Evolutionary conservation across 2,329 filamentous ascomycete species (phyloP).

Genomic region (Colletotrichum falcatum): DNA sequence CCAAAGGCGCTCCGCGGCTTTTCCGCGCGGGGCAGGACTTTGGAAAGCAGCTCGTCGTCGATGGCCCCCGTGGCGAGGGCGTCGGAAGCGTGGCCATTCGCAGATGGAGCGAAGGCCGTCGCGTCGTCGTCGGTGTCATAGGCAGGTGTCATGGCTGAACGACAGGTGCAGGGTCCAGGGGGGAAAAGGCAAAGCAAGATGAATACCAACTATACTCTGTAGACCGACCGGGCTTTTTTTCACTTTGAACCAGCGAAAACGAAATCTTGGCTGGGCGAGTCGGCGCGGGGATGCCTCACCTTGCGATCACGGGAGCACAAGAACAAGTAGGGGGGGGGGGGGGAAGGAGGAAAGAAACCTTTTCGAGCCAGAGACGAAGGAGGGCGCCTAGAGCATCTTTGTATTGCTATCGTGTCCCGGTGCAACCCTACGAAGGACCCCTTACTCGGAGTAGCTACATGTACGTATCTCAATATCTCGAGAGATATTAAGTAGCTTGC

Average conservation of each 20-base stretch:
- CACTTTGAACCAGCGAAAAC: slow-evolving; percentile 2
- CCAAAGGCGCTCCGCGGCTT: slow-evolving; percentile 12
- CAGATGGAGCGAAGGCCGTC: slow-evolving; percentile 9
- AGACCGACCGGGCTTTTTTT: neutral
- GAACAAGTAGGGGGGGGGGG: neutral
- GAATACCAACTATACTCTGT: too few species aligned
- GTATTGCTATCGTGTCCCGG: neutral
- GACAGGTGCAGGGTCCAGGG: neutral
- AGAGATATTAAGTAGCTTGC: slow-evolving; percentile 8
- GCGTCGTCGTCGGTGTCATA: slow-evolving; percentile 30
- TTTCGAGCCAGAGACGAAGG: neutral
- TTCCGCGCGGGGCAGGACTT: slow-evolving; percentile 28
- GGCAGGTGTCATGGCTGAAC: slow-evolving; percentile 24
- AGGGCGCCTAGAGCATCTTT: slow-evolving; percentile 6
- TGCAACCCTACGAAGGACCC: neutral
- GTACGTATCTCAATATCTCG: neutral
- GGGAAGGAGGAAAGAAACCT: neutral
- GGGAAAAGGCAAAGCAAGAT: too few species aligned
- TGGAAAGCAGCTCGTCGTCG: slow-evolving; percentile 32
- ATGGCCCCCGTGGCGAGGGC: slow-evolving; percentile 21
- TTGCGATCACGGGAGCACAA: slow-evolving; percentile 3
- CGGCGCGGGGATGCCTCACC: slow-evolving; percentile 26
- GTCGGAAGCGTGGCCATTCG: slow-evolving; percentile 20
- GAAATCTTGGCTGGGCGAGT: slow-evolving; percentile 10
- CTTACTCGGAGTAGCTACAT: neutral